phyloP scores from a whole-genome alignment of 352 stramenopile species.

The Globisporangium mamillatum region DNA sequence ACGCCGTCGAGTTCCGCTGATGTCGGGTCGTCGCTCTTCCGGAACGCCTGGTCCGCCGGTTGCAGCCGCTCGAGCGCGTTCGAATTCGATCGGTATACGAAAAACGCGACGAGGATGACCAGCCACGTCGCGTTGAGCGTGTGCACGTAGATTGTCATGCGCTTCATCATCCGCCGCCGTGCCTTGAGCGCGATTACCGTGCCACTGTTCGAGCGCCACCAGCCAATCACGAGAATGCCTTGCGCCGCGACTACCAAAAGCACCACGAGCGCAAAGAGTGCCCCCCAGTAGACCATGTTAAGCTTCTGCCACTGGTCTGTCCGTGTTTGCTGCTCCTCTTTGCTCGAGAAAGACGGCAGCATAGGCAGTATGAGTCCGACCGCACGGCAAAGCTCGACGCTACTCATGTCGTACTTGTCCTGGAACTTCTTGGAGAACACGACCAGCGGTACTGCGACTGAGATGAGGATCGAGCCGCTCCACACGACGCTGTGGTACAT shows the following conservation, averaged over 20 bases:
- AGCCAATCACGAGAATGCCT: constrained; percentile 57
- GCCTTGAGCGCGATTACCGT: constrained; percentile 71
- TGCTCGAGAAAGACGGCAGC: constrained; percentile 25
- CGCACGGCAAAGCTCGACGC: constrained; percentile 45
- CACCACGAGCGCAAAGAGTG: constrained; percentile 56
- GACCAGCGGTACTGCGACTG: constrained; percentile 35
- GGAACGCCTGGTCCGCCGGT: constrained; percentile 15
- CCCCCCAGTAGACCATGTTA: constrained; percentile 58
- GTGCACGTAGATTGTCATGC: constrained; percentile 71
- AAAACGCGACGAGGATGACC: constrained; percentile 55
- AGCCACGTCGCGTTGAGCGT: constrained; percentile 68
- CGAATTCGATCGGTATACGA: constrained; percentile 51
- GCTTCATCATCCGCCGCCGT: constrained; percentile 67
- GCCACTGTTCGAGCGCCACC: constrained; percentile 76
- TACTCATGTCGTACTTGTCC: constrained; percentile 36
- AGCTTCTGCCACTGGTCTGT: constrained; percentile 54
- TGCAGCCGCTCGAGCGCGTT: constrained; percentile 35
- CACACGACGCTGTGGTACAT: constrained; percentile 59
- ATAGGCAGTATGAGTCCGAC: constrained; percentile 47
- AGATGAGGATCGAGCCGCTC: constrained; percentile 39
- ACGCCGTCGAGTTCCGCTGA: constrained; percentile 5
- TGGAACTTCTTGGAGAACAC: constrained; percentile 42
- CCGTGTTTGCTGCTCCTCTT: constrained; percentile 27
- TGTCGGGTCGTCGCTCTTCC: not conserved
- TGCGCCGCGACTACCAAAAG: constrained; percentile 58